Evolutionary conservation across 345 rosid species (phyloP).

Genomic region (Cardamine chenopodiifolia): DNA sequence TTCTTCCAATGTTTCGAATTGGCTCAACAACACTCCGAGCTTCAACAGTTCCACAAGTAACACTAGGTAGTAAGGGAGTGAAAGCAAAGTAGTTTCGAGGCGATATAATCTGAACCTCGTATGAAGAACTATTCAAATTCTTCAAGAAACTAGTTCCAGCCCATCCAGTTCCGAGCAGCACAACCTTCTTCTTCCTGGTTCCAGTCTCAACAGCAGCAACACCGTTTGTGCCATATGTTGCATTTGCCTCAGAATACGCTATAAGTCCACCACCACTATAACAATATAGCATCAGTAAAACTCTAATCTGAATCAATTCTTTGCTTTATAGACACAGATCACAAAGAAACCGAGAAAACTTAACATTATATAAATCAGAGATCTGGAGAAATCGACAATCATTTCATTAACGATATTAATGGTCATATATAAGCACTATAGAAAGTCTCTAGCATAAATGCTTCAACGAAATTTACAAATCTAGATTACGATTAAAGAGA

Average conservation of each 20-base stretch:
- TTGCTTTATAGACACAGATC: not conserved
- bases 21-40: conserved; percentile 98
- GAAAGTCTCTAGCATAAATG: not conserved
- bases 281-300: conserved; percentile 27
- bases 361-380: conserved; percentile 17
- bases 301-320: conserved; percentile 15
- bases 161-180: conserved; percentile 98
- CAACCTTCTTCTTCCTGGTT: conserved; percentile 81
- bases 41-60: conserved; percentile 96
- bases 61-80: conserved; percentile 97
- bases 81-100: conserved; percentile 98
- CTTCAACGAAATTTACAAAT: conserved; percentile 3
- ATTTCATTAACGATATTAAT: not conserved
- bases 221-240: conserved; percentile 41
- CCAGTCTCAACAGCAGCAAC: conserved; percentile 45
- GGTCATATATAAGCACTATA: conserved; percentile 6
- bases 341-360: not conserved
- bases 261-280: conserved; percentile 84
- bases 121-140: conserved; percentile 61
- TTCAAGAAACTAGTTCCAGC: conserved; percentile 91
- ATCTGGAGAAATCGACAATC: conserved; percentile 23
- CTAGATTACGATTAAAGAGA: not conserved
- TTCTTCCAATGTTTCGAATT: conserved; percentile 77
- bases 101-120: conserved; percentile 87
- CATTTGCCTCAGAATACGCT: conserved; percentile 76